A percentile compares a stretch with the other conserved stretches of the same genome.
Conservation (phyloP, 1,284 basidiomycete genomes). For the Sporisorium iseilematis-ciliati region DNA sequence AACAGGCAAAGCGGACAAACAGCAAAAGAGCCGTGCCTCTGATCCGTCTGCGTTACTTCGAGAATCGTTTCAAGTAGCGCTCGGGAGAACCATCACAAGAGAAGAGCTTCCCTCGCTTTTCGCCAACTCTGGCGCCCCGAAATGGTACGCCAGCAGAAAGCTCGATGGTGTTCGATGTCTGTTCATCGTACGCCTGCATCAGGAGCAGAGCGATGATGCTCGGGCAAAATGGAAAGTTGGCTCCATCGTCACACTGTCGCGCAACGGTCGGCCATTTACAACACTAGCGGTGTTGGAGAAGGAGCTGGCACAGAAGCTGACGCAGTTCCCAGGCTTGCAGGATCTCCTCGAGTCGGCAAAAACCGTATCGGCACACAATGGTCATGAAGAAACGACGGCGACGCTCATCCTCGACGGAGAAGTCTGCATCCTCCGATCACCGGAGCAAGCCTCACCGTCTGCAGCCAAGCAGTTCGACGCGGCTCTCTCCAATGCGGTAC, state of each 20-base stretch:
- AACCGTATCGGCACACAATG: background rate
- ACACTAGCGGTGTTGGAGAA: conserved; percentile 36
- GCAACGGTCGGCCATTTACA: conserved; percentile 43
- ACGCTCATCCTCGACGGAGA: conserved; percentile 61
- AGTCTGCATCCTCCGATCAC: conserved; percentile 44
- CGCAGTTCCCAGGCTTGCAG: conserved; percentile 17
- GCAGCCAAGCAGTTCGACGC: conserved; percentile 32
- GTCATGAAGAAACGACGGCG: background rate
- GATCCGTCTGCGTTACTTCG: conserved; percentile 8
- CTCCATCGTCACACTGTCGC: conserved; percentile 42
- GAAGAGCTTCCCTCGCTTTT: conserved; percentile 29
- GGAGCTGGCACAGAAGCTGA: conserved; percentile 32
- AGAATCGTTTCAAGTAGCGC: conserved; percentile 44
- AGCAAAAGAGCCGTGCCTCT: background rate
- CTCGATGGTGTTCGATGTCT: conserved; percentile 60
- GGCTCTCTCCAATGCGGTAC: background rate
- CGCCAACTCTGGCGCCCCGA: conserved; percentile 6
- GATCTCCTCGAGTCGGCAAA: conserved; percentile 10
- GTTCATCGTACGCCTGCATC: conserved; percentile 33
- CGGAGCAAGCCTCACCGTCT: conserved; percentile 32
- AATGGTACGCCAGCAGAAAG: conserved; percentile 58
- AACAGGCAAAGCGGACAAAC: background rate
- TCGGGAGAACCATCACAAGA: conserved; percentile 38
- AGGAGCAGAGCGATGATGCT: background rate
- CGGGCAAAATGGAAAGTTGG: conserved; percentile 17